These are phyloP conservation scores for Marsdenia floribunda DNA, from an alignment of 257 asterid species.

Conservation along the genomic window DNA sequence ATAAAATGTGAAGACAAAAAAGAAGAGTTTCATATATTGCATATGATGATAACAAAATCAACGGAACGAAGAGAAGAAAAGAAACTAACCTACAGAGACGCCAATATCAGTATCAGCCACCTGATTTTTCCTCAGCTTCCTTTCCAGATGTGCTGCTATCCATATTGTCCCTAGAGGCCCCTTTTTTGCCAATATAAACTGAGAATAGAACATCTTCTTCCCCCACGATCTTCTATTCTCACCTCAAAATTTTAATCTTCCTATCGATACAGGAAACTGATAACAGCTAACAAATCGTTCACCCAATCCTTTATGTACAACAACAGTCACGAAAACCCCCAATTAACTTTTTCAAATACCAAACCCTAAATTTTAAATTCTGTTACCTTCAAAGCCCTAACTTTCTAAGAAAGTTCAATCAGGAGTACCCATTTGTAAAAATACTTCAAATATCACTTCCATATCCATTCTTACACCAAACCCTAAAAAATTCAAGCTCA, in stretches of 20 bases:
- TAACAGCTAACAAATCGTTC: not conserved
- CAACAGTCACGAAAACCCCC: not conserved
- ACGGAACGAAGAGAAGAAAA: not conserved
- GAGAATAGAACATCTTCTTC: conserved; percentile 87
- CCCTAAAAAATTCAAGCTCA: conserved; percentile 9
- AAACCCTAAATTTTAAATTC: not conserved
- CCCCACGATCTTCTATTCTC: conserved; percentile 4
- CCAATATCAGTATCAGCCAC: conserved; percentile 99
- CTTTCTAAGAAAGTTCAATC: conserved; percentile 13
- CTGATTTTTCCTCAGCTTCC: conserved; percentile 96
- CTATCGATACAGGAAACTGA: not conserved
- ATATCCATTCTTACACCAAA: conserved; percentile 16
- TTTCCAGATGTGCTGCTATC: conserved; percentile 97
- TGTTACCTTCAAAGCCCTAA: conserved; percentile 10
- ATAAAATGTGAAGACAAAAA: not conserved
- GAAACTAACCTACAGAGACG: conserved; percentile 76
- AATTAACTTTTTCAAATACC: conserved; percentile 2
- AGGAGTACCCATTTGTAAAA: conserved; percentile 14
- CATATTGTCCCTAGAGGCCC: conserved; percentile 97
- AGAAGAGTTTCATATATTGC: not conserved
- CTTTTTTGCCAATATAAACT: conserved; percentile 93
- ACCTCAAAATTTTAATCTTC: not conserved
- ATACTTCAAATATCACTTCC: conserved; percentile 11
- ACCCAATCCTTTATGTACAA: not conserved
- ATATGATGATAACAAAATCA: not conserved